Evolutionary conservation across 208 protist genomes (phyloP).

Genomic region (Crithidia brevicula): DNA sequence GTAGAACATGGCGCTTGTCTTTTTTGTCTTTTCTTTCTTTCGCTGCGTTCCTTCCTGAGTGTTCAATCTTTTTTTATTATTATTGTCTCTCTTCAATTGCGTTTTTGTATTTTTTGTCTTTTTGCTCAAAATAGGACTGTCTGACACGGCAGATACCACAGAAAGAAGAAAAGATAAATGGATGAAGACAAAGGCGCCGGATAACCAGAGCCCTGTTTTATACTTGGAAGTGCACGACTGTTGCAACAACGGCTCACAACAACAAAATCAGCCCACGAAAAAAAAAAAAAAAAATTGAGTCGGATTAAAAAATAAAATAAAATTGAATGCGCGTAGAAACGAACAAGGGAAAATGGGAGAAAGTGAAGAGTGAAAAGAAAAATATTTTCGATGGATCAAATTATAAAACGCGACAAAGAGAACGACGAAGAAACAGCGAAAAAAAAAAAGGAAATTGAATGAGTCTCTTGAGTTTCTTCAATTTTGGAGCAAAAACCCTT

Average conservation of each 20-base stretch:
- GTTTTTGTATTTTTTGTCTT: too few species aligned
- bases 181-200: constrained; percentile 1
- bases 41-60: background rate
- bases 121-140: too few species aligned
- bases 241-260: constrained; percentile 2
- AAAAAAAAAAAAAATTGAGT: background rate
- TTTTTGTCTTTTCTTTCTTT: background rate
- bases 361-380: constrained; percentile 1
- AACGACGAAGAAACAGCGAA: background rate
- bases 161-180: background rate
- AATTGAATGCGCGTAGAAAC: background rate
- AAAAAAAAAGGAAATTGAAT: background rate
- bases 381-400: background rate
- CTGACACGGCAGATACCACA: background rate
- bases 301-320: background rate
- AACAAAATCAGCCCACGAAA: background rate
- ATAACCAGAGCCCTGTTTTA: too few species aligned
- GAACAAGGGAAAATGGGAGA: background rate
- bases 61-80: too few species aligned
- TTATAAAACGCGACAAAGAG: background rate
- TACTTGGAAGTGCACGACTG: too few species aligned
- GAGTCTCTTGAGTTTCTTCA: too few species aligned
- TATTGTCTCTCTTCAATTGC: background rate
- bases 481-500: too few species aligned
- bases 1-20: constrained; percentile 22